These are phyloP conservation scores for Termitomyces eurrhizus DNA, from an alignment of 768 basidiomycete species.

Conservation along the genomic window DNA sequence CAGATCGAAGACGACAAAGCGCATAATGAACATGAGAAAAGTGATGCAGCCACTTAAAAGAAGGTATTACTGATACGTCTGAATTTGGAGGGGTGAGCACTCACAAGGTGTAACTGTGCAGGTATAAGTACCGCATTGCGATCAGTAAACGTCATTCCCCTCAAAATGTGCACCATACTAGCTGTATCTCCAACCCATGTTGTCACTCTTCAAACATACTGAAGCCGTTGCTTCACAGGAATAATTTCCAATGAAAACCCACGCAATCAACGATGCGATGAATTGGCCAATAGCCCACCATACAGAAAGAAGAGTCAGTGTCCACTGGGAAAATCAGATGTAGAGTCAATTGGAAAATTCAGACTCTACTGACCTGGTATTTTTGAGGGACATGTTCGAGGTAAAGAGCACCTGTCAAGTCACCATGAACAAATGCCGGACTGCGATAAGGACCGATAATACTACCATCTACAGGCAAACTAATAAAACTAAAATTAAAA, in stretches of 20 bases:
- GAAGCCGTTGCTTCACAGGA: slow-evolving; percentile 38
- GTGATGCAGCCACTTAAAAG: slow-evolving; percentile 41
- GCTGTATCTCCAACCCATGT: slow-evolving; percentile 62
- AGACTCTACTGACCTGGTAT: slow-evolving; percentile 28
- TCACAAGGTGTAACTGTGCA: slow-evolving; percentile 35
- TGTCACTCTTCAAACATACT: slow-evolving; percentile 39
- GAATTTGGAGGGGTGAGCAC: slow-evolving; percentile 2
- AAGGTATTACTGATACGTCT: not conserved
- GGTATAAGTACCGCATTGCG: not conserved
- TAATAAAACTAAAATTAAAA: slow-evolving; percentile 16
- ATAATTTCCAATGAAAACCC: slow-evolving; percentile 53
- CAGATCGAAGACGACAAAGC: slow-evolving; percentile 54
- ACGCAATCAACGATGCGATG: slow-evolving; percentile 46
- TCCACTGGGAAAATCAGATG: slow-evolving; percentile 32
- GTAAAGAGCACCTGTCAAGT: slow-evolving; percentile 34
- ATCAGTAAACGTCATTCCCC: not conserved
- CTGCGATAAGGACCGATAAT: not conserved
- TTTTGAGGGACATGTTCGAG: slow-evolving; percentile 41
- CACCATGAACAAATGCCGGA: not conserved
- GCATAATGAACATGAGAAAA: slow-evolving; percentile 48
- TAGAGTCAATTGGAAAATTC: not conserved
- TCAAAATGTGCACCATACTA: slow-evolving; percentile 28
- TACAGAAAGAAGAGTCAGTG: slow-evolving; percentile 51
- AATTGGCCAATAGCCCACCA: slow-evolving; percentile 55
- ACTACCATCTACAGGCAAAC: slow-evolving; percentile 44